phyloP scores from a whole-genome alignment of 306 rosid genomes.

The Sicyos baderoa region DNA sequence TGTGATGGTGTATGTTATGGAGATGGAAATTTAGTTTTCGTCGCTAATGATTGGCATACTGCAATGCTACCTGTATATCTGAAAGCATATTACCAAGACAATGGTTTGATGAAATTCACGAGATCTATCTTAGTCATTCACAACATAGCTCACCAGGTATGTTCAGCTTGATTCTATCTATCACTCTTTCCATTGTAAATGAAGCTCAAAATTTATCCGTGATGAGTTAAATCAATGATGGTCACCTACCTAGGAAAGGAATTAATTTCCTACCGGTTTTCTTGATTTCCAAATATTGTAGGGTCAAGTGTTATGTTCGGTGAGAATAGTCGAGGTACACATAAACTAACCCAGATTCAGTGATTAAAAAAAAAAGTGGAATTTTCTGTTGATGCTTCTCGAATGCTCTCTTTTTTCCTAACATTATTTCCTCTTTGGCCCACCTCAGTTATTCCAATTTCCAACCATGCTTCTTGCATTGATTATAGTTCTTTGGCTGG shows the following conservation, averaged over 20 bases:
- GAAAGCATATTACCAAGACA: slow-evolving; percentile 76
- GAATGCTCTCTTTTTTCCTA: background rate
- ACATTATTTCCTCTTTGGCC: background rate
- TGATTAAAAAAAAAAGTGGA: background rate
- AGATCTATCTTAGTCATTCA: slow-evolving; percentile 90
- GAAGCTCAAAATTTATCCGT: background rate
- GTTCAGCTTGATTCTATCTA: slow-evolving; percentile 2
- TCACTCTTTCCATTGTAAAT: background rate
- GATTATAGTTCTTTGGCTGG: background rate
- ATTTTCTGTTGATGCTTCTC: background rate
- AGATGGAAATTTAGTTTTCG: slow-evolving; percentile 91
- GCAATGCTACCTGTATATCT: slow-evolving; percentile 88
- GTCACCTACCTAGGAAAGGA: too few relatives aligned
- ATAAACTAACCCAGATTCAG: too few relatives aligned
- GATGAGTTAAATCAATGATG: too few relatives aligned
- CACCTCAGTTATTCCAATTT: background rate
- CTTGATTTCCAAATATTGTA: too few relatives aligned
- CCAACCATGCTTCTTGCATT: background rate
- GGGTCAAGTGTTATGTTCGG: too few relatives aligned
- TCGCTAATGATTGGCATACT: slow-evolving; percentile 98
- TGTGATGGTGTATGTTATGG: slow-evolving; percentile 95
- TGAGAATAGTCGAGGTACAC: too few relatives aligned
- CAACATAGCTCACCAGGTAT: slow-evolving; percentile 96
- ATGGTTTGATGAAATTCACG: slow-evolving; percentile 68
- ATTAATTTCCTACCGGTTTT: too few relatives aligned